Conservation (phyloP, 768 basidiomycete genomes). For the Pleurotus djamor region DNA sequence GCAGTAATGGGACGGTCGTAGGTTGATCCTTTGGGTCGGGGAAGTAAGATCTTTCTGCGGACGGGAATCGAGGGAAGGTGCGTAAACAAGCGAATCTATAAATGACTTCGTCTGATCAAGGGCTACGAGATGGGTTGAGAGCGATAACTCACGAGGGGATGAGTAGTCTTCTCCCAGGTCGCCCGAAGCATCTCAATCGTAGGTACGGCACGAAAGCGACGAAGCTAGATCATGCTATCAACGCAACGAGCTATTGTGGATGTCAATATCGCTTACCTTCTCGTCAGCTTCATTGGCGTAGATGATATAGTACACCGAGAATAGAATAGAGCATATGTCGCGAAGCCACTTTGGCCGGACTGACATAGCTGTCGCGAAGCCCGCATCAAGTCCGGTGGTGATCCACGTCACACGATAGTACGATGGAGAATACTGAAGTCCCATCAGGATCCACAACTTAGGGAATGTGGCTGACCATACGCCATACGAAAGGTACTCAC, state of each 20-base stretch:
- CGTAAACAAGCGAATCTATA: constrained; percentile 67
- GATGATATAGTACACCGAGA: constrained; percentile 85
- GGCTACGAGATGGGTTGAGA: constrained; percentile 5
- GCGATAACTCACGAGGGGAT: constrained; percentile 72
- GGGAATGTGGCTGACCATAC: background rate
- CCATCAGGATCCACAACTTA: too few relatives aligned
- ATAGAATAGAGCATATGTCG: constrained; percentile 82
- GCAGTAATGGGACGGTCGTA: constrained; percentile 82
- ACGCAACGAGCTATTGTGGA: background rate
- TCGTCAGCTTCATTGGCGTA: constrained; percentile 92
- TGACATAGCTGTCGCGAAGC: constrained; percentile 93
- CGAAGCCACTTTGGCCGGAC: constrained; percentile 91
- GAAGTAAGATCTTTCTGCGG: constrained; percentile 75
- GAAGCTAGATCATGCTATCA: constrained; percentile 52
- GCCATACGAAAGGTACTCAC: constrained; percentile 40
- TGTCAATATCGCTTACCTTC: constrained; percentile 55
- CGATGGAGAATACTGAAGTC: constrained; percentile 76
- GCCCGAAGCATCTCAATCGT: constrained; percentile 94
- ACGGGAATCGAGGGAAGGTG: constrained; percentile 61
- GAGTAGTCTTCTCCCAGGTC: constrained; percentile 96
- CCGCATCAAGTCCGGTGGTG: constrained; percentile 91
- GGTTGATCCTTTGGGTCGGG: constrained; percentile 73
- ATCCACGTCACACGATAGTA: constrained; percentile 98
- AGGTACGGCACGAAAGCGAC: constrained; percentile 88
- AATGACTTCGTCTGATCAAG: background rate